Conservation (phyloP, 768 basidiomycete species). For the Cytidiella melzeri region DNA sequence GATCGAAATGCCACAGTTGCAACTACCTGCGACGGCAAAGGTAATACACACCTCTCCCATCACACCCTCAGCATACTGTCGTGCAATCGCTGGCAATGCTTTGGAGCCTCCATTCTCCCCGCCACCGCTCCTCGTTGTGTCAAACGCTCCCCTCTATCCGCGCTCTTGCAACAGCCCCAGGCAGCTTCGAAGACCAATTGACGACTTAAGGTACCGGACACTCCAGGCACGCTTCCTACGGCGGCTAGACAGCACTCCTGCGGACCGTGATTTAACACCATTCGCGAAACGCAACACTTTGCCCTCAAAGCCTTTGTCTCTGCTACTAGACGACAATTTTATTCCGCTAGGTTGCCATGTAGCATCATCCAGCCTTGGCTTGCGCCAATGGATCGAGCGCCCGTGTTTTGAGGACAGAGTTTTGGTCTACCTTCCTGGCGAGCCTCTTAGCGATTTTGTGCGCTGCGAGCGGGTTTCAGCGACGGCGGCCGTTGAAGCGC, state of each 20-base stretch:
- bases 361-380: slow-evolving; percentile 42
- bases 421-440: slow-evolving; percentile 43
- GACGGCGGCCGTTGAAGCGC: slow-evolving; percentile 43
- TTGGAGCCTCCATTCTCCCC: slow-evolving; percentile 35
- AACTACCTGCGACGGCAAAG: background rate
- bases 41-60: slow-evolving; percentile 12
- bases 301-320: slow-evolving; percentile 13
- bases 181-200: slow-evolving; percentile 26
- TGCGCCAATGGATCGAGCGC: slow-evolving; percentile 64
- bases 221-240: slow-evolving; percentile 47
- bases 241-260: slow-evolving; percentile 37
- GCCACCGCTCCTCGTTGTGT: slow-evolving; percentile 43
- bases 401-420: slow-evolving; percentile 74
- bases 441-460: slow-evolving; percentile 29
- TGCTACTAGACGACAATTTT: slow-evolving; percentile 30
- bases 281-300: slow-evolving; percentile 22
- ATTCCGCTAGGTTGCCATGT: slow-evolving; percentile 24
- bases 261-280: slow-evolving; percentile 40
- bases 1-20: background rate
- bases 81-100: slow-evolving; percentile 39
- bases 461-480: slow-evolving; percentile 40
- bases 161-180: slow-evolving; percentile 44
- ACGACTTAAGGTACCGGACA: slow-evolving; percentile 38
- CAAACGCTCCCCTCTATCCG: slow-evolving; percentile 39
- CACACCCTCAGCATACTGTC: slow-evolving; percentile 33